Percentiles rank a stretch among this genome's conserved stretches.
These are phyloP conservation scores for Plasmodium malariae DNA, from an alignment of 169 alveolate species.

Conservation along the genomic window DNA sequence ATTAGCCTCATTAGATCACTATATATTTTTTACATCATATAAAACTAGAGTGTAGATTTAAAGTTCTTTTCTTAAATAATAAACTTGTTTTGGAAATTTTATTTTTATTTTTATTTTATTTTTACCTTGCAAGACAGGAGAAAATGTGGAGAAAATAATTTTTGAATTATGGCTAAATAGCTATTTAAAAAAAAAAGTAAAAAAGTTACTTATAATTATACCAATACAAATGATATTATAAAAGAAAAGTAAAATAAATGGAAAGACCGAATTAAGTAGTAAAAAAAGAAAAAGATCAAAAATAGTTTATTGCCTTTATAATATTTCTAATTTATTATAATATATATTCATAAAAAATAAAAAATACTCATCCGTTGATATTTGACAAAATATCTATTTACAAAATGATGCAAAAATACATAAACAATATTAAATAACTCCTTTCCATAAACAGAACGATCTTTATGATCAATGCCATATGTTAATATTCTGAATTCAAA, in stretches of 20 bases:
- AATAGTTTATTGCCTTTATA: conserved; percentile 49
- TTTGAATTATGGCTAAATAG: conserved; percentile 63
- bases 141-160: conserved; percentile 37
- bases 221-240: conserved; percentile 61
- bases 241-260: conserved; percentile 35
- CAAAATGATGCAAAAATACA: conserved; percentile 64
- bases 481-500: conserved; percentile 24
- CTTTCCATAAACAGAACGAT: neutral
- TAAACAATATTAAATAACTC: conserved; percentile 5
- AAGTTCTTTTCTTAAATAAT: conserved; percentile 30
- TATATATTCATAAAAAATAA: conserved; percentile 60
- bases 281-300: conserved; percentile 60
- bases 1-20: no score
- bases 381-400: conserved; percentile 54
- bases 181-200: conserved; percentile 25
- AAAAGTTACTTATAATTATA: conserved; percentile 59
- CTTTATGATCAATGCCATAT: conserved; percentile 33
- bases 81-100: conserved; percentile 50
- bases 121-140: conserved; percentile 48
- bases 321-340: conserved; percentile 26
- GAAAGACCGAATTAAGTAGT: conserved; percentile 52
- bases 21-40: no score
- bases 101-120: no score
- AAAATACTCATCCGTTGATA: conserved; percentile 20
- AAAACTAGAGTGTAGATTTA: no score